Evolutionary conservation across 495 filamentous ascomycete genomes (phyloP).

Genomic region (Chlorociboria aeruginascens): DNA sequence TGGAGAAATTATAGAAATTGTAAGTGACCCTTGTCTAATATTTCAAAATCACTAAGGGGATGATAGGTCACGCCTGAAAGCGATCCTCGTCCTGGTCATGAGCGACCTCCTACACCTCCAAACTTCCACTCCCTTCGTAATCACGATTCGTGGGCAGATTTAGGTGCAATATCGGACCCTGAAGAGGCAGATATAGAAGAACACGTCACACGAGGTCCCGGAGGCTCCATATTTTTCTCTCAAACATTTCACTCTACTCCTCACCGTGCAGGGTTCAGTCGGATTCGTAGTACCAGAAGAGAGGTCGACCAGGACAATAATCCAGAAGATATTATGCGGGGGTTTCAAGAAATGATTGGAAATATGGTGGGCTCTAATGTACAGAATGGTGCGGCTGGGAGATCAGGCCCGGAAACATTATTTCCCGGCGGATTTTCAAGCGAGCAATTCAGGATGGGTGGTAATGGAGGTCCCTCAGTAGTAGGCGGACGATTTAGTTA

Average conservation of each 20-base stretch:
- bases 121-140: constrained; percentile 8
- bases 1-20: constrained; percentile 77
- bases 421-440: constrained; percentile 4
- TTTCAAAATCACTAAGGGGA: constrained; percentile 15
- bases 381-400: constrained; percentile 12
- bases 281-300: neutral
- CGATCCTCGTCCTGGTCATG: constrained; percentile 26
- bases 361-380: constrained; percentile 17
- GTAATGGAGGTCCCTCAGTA: constrained; percentile 7
- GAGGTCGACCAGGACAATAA: neutral
- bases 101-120: constrained; percentile 29
- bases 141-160: constrained; percentile 29
- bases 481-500: constrained; percentile 14
- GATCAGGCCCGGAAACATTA: constrained; percentile 19
- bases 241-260: constrained; percentile 8
- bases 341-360: constrained; percentile 21
- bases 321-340: constrained; percentile 14
- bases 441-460: constrained; percentile 1
- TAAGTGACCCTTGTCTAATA: constrained; percentile 27
- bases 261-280: neutral
- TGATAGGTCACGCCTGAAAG: constrained; percentile 26
- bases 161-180: constrained; percentile 31
- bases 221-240: constrained; percentile 28
- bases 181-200: constrained; percentile 37
- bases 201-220: constrained; percentile 32